A percentile compares a stretch with the other conserved stretches of the same genome.
phyloP scores from a whole-genome alignment of 331 rosid species.

The Acacia pycnantha region DNA sequence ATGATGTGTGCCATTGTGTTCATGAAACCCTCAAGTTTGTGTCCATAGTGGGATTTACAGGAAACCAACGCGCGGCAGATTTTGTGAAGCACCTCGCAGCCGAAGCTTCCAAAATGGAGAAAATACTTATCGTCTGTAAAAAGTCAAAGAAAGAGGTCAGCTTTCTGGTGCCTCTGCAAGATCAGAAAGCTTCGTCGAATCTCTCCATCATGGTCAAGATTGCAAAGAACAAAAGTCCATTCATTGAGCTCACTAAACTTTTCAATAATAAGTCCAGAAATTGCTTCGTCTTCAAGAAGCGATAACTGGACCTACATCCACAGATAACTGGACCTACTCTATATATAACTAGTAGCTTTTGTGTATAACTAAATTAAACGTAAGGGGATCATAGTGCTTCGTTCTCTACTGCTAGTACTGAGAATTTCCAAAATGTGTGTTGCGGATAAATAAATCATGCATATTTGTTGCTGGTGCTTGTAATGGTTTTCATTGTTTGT shows the following conservation, averaged over 20 bases:
- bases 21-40: constrained; percentile 14
- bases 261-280: neutral
- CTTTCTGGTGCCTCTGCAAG: neutral
- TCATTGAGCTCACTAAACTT: neutral
- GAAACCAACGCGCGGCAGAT: constrained; percentile 24
- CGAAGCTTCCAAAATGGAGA: neutral
- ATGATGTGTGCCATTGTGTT: constrained; percentile 2
- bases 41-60: constrained; percentile 13
- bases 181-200: constrained; percentile 4
- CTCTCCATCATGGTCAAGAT: constrained; percentile 9
- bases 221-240: neutral
- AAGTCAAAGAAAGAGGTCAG: neutral
- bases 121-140: constrained; percentile 8
- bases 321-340: neutral
- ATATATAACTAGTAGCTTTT: too few relatives aligned
- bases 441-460: neutral
- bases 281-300: neutral
- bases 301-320: neutral
- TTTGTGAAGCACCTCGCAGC: constrained; percentile 23
- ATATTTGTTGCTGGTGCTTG: too few relatives aligned
- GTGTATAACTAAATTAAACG: too few relatives aligned
- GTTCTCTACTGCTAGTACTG: neutral
- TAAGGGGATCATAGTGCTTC: too few relatives aligned
- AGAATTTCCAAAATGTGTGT: neutral
- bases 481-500: neutral